Evolutionary conservation across 768 basidiomycete species (phyloP), one percentile per base, ranked within the genome.

Genomic region (Xerocomus potaroensis): DNA sequence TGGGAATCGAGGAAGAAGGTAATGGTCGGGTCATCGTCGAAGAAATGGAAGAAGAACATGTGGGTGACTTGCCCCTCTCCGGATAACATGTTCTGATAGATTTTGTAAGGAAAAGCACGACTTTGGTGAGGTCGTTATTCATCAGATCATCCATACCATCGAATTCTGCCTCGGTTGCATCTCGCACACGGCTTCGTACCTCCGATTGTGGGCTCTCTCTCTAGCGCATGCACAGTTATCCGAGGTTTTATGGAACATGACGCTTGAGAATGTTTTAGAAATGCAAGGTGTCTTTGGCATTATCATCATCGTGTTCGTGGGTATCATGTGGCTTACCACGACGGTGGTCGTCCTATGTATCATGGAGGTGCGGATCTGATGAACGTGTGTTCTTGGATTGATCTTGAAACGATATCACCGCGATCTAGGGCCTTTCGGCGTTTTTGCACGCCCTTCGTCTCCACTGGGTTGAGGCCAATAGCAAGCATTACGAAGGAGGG

Each of bases 141-240:
- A 99, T 69, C 96, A 99, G 67, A 75, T 96, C 51, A 99, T 99
- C 61, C 96, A 98, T 69, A 95, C 93, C 21, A 97, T 99, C 68
- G 96, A 99, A 71, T 99, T 98, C 70, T 99, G 96, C 64, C 81
- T 99, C 27, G 96, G 95, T 7, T 97, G 95, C 67, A 97, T 97
- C 60, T 98, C 95, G 53, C 95, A 97, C 67, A 98, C 95, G 1
- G 91, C 91, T 11, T 91, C 88, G 14, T 91, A 90, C 68, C 79
- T 92, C 39, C 87, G 95, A 63, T 75, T 99, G 31, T 98, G 95
- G 95, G 96, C 96, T 16, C 79, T 99, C 7, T 99, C 96, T 21
- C 79, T 99, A 42, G 96, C 96, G 10, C 96, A 99, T 70, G 92
- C 96, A 16, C 96, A 98, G 69, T 75, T 99, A 15, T 95, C 92